Evolutionary conservation across 192 early-diverging fungal genomes (phyloP), one percentile per base, ranked within the genome.

Genomic region (Lobosporangium transversale): DNA sequence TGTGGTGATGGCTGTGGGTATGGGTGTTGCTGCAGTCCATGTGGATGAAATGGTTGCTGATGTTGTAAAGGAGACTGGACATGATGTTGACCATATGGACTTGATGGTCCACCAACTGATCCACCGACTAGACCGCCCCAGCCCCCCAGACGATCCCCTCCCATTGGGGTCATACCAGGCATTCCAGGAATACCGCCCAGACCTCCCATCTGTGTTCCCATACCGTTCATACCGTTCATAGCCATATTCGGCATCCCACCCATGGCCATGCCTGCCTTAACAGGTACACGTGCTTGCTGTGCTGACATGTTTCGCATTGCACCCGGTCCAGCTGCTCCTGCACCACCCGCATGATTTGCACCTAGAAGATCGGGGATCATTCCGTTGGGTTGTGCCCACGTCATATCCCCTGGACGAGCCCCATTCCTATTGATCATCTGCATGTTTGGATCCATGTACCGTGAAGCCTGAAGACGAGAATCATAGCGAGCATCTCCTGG

Each of bases 381-480:
- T 56, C 68, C 67, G 21, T 57, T 58, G 31, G 65, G 54, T 24
- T 59, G 57, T 14, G 31, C 14, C 68, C 68, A 70, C 23, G 68
- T 23, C 68, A 70, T 70, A 21, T 70, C 68, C 29, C 68, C 64
- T 23, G 64, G 27, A 15, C 55, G 58, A 15, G 58, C 43, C 29
- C 58, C 58, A 20, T 60, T 70, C 21, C 68, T 45, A 27, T 23
- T 26, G 51, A 70, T 54, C 68, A 70, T 70, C 45, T 61, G 56
- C 69, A 63, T 71, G 37, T 55, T 52, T 32, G 69, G 69, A 51
- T 71, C 69, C 60, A 71, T 71, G 37, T 71, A 71, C 14, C 61
- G 59, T 48, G 45, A 49, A 2, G 17, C 33, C 33, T 62, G 68
- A 37, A 48, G 68, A 21, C 42, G 58, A 30, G 37, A 33, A 50